Evolutionary conservation across 1,139 yeast species (phyloP), one percentile per base, ranked within the genome.

Genomic region (Magnusiomyces suaveolens): DNA sequence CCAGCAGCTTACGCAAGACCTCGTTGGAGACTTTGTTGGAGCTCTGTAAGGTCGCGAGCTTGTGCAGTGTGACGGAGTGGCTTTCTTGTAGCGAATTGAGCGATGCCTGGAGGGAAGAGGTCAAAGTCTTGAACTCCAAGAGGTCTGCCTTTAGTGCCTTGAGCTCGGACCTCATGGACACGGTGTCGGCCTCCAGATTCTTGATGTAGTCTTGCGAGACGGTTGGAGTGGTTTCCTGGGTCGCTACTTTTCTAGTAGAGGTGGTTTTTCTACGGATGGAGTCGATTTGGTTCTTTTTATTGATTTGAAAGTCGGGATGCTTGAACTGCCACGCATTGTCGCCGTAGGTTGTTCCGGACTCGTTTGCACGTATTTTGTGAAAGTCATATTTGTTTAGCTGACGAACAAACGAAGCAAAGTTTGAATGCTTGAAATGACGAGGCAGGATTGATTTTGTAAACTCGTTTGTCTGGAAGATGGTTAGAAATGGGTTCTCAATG

Each of bases 351-450:
- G 73, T 73, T 58, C 72, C 74, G 55, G 79, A 82, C 62, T 81
- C 74, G 32, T 75, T 70, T 60, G 77, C 77, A 71, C 81, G 84
- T 60, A 92, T 95, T 71, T 92, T 92, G 72, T 92, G 97, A 77
- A 95, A 92, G 63, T 94, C 98, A 66, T 92, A 92, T 75, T 92
- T 90, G 74, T 92, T 92, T 63, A 92, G 75, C 67, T 90, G 97
- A 57, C 97, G 80, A 8, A 90, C 97, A 73, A 92, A 92, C 62
- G 92, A 82, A 44, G 97, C 94, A 71, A 88, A 90, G 71, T 92
- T 92, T 56, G 89, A 82, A 70, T 92, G 97, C 65, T 90, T 90
- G 73, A 92, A 92, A 70, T 89, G 95, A 57, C 83, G 81, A 18
- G 97, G 97, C 52, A 92, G 75, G 36, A 90, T 84, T 53, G 82